These are phyloP conservation scores for Ganoderma multipileum DNA, from an alignment of 1,284 basidiomycete genomes.

Conservation along the genomic window DNA sequence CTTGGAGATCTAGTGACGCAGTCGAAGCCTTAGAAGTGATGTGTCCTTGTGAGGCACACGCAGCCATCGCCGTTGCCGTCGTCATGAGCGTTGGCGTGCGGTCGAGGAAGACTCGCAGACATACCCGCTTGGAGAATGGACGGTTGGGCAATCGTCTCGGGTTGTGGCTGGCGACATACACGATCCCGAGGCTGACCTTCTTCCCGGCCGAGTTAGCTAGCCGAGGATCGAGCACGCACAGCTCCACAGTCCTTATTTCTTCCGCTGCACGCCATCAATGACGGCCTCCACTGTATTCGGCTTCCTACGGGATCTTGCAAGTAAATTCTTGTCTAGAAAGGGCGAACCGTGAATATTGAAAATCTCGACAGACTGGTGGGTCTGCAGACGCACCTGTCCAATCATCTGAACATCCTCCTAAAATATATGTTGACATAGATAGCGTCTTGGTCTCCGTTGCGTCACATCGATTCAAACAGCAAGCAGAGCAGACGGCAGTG, in stretches of 20 bases:
- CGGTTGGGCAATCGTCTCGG: not conserved
- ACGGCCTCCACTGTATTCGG: not conserved
- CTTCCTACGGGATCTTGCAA: too few species aligned
- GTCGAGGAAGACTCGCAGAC: not conserved
- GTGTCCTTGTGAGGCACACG: slow-evolving; percentile 1
- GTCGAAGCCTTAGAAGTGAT: slow-evolving; percentile 21
- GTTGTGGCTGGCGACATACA: not conserved
- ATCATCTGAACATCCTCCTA: not conserved
- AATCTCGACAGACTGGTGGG: not conserved
- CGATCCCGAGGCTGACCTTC: not conserved
- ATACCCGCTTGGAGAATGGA: not conserved
- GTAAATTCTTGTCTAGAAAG: not conserved
- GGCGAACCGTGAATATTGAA: not conserved
- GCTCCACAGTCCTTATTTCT: not conserved
- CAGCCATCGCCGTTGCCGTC: slow-evolving; percentile 19
- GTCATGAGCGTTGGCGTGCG: not conserved
- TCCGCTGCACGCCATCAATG: not conserved
- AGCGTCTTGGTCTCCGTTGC: not conserved
- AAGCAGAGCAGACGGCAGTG: not conserved
- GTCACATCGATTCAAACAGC: not conserved
- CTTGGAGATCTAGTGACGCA: slow-evolving; percentile 35
- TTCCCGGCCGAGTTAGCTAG: not conserved
- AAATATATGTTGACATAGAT: not conserved
- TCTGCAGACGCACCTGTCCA: not conserved
- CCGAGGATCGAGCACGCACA: not conserved